Base-by-base conservation (phyloP, 768 basidiomycete genomes). In the Suillus cothurnatus region DNA sequence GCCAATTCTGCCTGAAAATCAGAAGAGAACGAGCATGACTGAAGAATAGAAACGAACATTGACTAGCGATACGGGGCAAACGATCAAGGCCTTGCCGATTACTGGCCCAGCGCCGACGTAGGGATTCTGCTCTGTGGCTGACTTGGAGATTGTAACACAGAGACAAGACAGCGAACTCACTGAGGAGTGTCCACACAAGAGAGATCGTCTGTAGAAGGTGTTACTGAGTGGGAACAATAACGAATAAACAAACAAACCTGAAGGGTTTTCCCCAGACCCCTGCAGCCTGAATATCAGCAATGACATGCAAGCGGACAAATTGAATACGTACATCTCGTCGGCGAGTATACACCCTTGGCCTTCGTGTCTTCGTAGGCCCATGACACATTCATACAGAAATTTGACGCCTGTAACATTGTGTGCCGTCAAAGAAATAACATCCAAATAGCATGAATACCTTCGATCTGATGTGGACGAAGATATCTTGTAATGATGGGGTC, bases 231-330 rank as follows among this genome's bases (percentile, higher is more conserved):
- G 34, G 39, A 28, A 38, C 59, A 56, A 56, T 61, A 45, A 23
- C 65, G 41, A 28, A 4, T 21, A 62, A 23, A 15, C 34, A 34
- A 45, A 47, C 75, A 61, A 59, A 85, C 91, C 81, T 94, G 93
- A 9, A 95, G 78, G 1, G 95, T 97, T 81, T 99, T 99, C n/a
- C 97, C 97, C 59, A 99, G 86, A 59, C 97, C 97, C 96, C 96
- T 90, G 81, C 23, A 41, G 65, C 39, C 38, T 21, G 26, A 3
- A 12, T 6, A 41, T 62, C 63, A 57, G 62, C 36, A 34, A 47
- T 21, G 14, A 11, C 26, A 64, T 15, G 53, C 15, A 28, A 41
- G 19, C 17, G 26, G 6, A 28, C 58, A 41, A 12, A 41, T 4
- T 19, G 19, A 61, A 43, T 47, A 66, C 76, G 39, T 67, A 94